Percentiles rank a stretch among this genome's conserved stretches.
phyloP scores from a whole-genome alignment of 768 basidiomycete species.

The Tylopilus balloui region DNA sequence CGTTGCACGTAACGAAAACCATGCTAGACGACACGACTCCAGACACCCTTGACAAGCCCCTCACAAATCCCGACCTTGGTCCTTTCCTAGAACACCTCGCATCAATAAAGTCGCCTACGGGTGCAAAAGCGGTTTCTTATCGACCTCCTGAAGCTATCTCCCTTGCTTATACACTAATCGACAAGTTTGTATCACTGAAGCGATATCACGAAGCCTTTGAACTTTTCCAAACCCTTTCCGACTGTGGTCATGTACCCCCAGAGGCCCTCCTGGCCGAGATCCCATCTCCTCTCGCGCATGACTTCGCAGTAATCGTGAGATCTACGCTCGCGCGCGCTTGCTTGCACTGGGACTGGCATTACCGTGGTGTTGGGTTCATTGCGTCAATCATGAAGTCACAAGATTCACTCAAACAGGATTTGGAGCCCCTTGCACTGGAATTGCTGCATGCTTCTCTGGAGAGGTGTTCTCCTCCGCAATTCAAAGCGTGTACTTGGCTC shows the following conservation, averaged over 20 bases:
- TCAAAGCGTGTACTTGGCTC: conserved; percentile 39
- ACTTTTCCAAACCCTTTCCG: conserved; percentile 47
- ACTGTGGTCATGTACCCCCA: conserved; percentile 41
- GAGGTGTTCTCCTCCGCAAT: conserved; percentile 32
- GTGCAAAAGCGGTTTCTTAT: conserved; percentile 32
- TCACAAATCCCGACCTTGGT: conserved; percentile 28
- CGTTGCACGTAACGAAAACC: conserved; percentile 19
- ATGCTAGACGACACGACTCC: conserved; percentile 16
- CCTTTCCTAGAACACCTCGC: conserved; percentile 30
- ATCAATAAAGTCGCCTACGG: conserved; percentile 24
- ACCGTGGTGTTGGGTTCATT: conserved; percentile 40
- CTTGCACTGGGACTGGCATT: conserved; percentile 51
- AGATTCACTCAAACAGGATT: conserved; percentile 17
- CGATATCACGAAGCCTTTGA: conserved; percentile 37
- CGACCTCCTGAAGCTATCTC: conserved; percentile 36
- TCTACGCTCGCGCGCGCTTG: conserved; percentile 49
- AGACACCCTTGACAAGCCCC: conserved; percentile 17
- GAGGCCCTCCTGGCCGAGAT: conserved; percentile 42
- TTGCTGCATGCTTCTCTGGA: conserved; percentile 42
- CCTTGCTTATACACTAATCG: conserved; percentile 41
- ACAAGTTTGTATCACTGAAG: conserved; percentile 37
- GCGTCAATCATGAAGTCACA: conserved; percentile 24
- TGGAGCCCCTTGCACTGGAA: conserved; percentile 39
- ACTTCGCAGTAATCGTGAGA: conserved; percentile 46
- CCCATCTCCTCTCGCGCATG: conserved; percentile 26